Evolutionary conservation across 2,329 filamentous ascomycete genomes (phyloP), one percentile per base, ranked within the genome.

Genomic region (Aspergillus proliferans): DNA sequence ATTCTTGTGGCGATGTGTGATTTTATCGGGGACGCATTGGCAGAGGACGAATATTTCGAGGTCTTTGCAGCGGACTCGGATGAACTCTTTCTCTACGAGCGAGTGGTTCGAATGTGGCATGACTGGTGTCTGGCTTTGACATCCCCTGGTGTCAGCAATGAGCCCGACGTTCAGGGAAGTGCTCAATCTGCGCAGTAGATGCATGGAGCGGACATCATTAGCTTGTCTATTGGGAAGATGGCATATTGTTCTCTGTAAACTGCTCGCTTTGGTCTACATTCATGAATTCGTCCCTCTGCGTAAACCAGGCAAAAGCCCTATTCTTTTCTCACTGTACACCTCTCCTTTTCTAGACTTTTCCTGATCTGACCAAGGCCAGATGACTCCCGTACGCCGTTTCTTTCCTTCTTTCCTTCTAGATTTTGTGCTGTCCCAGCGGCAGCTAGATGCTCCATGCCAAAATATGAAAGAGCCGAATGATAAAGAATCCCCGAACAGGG

Each of bases 321-420:
- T 30, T 26, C 41, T 52, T 48, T 50, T 48, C 47, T 45, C 45
- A 49, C 51, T 38, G 50, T 55, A 47, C 42, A 40, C 52, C 50
- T 47, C 49, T 46, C 51, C 46, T 18, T 34, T 18, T 50, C 48
- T 46, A 49, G 45, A 30, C 33, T 38, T 46, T 42, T 47, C 38
- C 54, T 53, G 52, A 47, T 58, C 53, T 55, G 58, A 58, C 51
- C 55, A 58, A 60, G 58, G 60, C 53, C 56, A 64, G 55, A 60
- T 52, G 59, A 65, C 58, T 63, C 64, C 63, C 55, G 60, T 64
- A 64, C 64, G 65, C 66, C 65, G 54, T 60, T 52, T 55, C 61
- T 54, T 58, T 61, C 43, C 28, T 24, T 40, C 42, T 47, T 43
- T 26, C 38, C 40, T 47, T 43, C 15, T 26, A 22, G 8, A 18